Evolutionary conservation across 176 grass and related monocot species (phyloP), one percentile per base, ranked within the genome.

Genomic region (Raddia guianensis): DNA sequence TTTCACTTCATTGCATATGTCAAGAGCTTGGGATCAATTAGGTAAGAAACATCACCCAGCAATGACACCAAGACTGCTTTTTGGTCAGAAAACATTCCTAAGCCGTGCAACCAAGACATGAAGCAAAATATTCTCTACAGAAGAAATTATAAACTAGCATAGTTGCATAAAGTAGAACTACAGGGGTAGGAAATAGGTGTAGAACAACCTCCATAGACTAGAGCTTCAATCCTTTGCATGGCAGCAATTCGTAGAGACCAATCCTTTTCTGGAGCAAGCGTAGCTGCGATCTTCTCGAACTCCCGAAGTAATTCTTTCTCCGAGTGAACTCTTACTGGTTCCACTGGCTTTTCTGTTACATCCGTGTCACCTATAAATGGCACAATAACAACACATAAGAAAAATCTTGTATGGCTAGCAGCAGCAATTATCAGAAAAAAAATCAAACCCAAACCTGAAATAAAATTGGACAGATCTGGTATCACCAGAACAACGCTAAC

Each of bases 281-380:
- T 94, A 57, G 86, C 87, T 78, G 90, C 90, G 19, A 98, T 94
- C 77, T 94, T 98, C 86, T 98, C 95, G 72, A 98, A 85, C 62
- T 98, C 95, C 80, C 90, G 85, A 73, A 94, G 73, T 66, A 98
- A 88, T 86, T 98, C 95, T 83, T 98, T 98, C 78, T 98, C 95
- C 14, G 95, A 98, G 79, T 94, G 87, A 75, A 98, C 86, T 78
- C 88, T 94, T 79, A 98, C 81, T 80, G 95, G 90, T 55, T 92
- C 92, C 77, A 94, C 86, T 83, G 88, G 81, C 73, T 89, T 98
- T 90, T 98, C 95, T 68, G 88, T 80, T 72, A 84, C 67, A 91
- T 98, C 90, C 2, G 76, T 75, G 16, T 98, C 95, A 49, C 92
- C 95, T 98, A 44, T 43, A 87, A 87, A 63, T 82, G 51, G 62